A percentile compares a stretch with the other conserved stretches of the same genome.
phyloP scores from a whole-genome alignment of 306 rosid species.

The Mimosa pudica region DNA sequence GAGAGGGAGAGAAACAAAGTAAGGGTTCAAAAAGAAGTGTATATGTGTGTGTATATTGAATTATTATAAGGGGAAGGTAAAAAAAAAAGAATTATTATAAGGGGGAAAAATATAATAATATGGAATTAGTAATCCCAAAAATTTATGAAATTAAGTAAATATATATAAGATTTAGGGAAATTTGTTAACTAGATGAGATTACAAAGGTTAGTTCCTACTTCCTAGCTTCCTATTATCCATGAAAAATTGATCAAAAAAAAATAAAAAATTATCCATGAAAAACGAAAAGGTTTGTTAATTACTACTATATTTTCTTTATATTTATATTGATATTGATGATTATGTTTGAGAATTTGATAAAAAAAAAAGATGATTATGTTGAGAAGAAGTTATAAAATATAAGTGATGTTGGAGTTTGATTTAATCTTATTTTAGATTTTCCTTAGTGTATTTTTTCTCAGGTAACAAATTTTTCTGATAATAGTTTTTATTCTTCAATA shows the following conservation, averaged over 20 bases:
- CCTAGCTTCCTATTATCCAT: too few species aligned
- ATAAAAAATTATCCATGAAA: too few species aligned
- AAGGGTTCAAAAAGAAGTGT: slow-evolving; percentile 39
- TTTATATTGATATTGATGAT: not conserved
- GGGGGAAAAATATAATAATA: not conserved
- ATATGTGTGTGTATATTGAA: too few species aligned
- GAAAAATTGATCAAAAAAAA: too few species aligned
- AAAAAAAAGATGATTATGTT: not conserved
- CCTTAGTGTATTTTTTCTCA: not conserved
- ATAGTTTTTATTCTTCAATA: not conserved
- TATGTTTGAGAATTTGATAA: too few species aligned
- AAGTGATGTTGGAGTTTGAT: not conserved
- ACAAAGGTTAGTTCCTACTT: not conserved
- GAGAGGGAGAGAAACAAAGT: not conserved
- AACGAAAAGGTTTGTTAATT: not conserved
- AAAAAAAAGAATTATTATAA: not conserved
- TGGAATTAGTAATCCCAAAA: not conserved
- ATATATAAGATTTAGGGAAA: too few species aligned
- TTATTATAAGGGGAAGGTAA: not conserved
- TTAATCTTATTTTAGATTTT: not conserved
- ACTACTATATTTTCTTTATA: not conserved
- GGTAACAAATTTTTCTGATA: too few species aligned
- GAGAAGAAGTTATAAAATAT: not conserved
- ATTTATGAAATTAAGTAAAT: not conserved
- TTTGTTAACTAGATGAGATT: not conserved